These are phyloP conservation scores for Penicillium crystallinum DNA, from an alignment of 495 filamentous ascomycete species.

Conservation along the genomic window DNA sequence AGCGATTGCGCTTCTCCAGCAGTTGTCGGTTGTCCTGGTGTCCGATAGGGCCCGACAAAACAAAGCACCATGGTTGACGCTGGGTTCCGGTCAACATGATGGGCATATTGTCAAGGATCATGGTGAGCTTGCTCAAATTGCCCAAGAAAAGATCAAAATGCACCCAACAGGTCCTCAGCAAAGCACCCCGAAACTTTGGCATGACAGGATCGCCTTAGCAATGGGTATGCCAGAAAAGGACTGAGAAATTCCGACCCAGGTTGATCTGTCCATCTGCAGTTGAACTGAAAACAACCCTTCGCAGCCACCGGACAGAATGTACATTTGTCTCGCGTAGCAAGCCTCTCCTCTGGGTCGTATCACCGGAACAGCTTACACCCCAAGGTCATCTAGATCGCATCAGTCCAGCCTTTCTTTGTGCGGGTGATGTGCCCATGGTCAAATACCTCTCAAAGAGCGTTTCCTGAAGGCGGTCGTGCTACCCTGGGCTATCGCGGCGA, in stretches of 20 bases:
- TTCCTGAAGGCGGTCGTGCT: neutral
- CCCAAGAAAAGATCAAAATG: neutral
- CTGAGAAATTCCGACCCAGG: neutral
- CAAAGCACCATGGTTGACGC: neutral
- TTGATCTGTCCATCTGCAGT: neutral
- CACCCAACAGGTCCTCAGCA: neutral
- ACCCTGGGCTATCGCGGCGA: neutral
- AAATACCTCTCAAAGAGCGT: neutral
- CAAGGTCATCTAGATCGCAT: neutral
- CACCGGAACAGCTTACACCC: neutral
- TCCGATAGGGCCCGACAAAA: neutral
- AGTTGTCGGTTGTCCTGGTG: neutral
- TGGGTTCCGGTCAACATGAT: neutral
- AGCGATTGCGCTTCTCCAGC: constrained; percentile 1
- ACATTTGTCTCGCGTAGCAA: neutral
- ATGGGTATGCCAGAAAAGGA: neutral
- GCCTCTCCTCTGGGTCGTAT: neutral
- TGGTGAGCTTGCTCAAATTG: neutral
- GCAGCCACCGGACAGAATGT: neutral
- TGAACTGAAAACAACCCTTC: too few species aligned
- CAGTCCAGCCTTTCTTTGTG: neutral
- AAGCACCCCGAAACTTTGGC: neutral
- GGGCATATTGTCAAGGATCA: neutral
- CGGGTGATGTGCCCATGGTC: neutral
- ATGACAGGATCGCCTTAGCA: neutral